These are phyloP conservation scores for Aquilaria agallochum DNA, from an alignment of 441 rosid genomes.

Conservation along the genomic window DNA sequence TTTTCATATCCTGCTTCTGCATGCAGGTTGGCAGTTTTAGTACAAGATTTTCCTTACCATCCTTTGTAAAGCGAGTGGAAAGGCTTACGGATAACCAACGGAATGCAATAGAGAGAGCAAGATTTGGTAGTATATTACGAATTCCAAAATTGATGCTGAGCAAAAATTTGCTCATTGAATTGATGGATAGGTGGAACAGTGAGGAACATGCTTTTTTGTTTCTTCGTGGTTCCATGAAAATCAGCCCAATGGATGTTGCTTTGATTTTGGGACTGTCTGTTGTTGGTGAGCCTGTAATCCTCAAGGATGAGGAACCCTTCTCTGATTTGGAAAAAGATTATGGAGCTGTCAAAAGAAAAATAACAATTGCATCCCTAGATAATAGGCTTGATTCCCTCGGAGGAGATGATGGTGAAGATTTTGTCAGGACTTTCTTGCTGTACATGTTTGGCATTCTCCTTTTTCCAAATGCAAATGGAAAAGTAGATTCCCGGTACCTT, in stretches of 20 bases:
- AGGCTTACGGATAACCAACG: conserved; percentile 25
- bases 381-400: conserved; percentile 34
- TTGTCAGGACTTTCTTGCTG: conserved; percentile 34
- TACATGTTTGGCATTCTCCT: conserved; percentile 33
- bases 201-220: conserved; percentile 23
- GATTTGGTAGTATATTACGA: conserved; percentile 35
- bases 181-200: conserved; percentile 36
- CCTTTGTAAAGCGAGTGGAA: conserved; percentile 36
- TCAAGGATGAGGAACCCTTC: conserved; percentile 28
- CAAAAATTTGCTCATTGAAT: conserved; percentile 32
- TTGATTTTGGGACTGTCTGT: conserved; percentile 31
- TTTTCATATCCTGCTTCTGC: background rate
- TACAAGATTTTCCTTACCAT: conserved; percentile 35
- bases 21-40: conserved; percentile 33
- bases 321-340: conserved; percentile 30
- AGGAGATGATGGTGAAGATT: conserved; percentile 27
- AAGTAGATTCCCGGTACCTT: conserved; percentile 35
- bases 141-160: conserved; percentile 32
- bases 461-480: conserved; percentile 31
- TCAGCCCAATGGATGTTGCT: conserved; percentile 34
- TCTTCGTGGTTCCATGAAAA: conserved; percentile 18
- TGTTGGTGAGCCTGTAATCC: conserved; percentile 25
- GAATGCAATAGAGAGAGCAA: conserved; percentile 22
- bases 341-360: conserved; percentile 37
- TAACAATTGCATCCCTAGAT: conserved; percentile 25